These are phyloP conservation scores for Zea luxurians DNA, from an alignment of 176 grass and related monocot genomes.

Conservation along the genomic window DNA sequence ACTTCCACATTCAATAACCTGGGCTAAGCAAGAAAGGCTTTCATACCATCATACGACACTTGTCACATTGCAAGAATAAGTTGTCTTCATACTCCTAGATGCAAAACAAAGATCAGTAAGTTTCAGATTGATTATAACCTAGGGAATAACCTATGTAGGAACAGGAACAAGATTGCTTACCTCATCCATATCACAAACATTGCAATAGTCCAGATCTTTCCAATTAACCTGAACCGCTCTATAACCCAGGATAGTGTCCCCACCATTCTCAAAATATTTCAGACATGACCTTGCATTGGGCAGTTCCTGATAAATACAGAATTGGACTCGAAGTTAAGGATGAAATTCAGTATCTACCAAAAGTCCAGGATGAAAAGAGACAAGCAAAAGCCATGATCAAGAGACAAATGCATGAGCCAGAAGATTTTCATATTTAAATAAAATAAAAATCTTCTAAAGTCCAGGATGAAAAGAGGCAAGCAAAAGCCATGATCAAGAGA, in stretches of 20 bases:
- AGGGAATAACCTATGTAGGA: slow-evolving; percentile 12
- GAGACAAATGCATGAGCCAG: slow-evolving; percentile 12
- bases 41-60: slow-evolving; percentile 96
- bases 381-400: slow-evolving; percentile 1
- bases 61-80: slow-evolving; percentile 97
- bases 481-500: slow-evolving; percentile 12
- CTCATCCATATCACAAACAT: slow-evolving; percentile 99
- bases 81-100: slow-evolving; percentile 97
- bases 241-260: slow-evolving; percentile 75
- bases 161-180: slow-evolving; percentile 48
- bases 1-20: slow-evolving; percentile 33
- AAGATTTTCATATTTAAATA: slow-evolving; percentile 6
- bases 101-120: slow-evolving; percentile 40
- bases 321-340: slow-evolving; percentile 33
- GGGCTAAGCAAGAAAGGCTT: slow-evolving; percentile 30
- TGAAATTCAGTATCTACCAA: slow-evolving; percentile 12
- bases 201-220: slow-evolving; percentile 97
- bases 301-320: slow-evolving; percentile 69
- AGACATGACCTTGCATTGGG: slow-evolving; percentile 91
- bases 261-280: slow-evolving; percentile 82
- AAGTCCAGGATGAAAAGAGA: slow-evolving; percentile 11
- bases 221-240: slow-evolving; percentile 94
- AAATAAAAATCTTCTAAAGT: slow-evolving; percentile 8
- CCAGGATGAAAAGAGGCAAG: slow-evolving; percentile 2
- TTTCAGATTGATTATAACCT: slow-evolving; percentile 32